These are phyloP conservation scores for Corniculantispora saksenae DNA, from an alignment of 2,329 filamentous ascomycete genomes.

Conservation along the genomic window DNA sequence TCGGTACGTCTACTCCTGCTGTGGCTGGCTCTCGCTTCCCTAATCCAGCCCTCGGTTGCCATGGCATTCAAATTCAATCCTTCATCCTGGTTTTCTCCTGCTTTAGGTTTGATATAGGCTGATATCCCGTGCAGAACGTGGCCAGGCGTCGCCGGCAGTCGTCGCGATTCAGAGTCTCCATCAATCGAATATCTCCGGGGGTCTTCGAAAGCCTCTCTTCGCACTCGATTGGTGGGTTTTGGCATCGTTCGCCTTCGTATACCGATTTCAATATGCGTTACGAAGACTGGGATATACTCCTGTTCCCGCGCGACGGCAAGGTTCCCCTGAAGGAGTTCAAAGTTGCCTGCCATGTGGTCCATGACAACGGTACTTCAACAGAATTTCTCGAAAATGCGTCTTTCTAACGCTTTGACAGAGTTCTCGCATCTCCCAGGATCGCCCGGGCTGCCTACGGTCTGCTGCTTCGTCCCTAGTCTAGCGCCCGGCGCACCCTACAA, in stretches of 20 bases:
- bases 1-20: slow-evolving; percentile 15
- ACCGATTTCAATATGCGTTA: slow-evolving; percentile 66
- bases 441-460: slow-evolving; percentile 63
- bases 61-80: not conserved
- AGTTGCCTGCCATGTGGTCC: slow-evolving; percentile 72
- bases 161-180: not conserved
- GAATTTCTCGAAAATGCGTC: not conserved
- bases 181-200: not conserved
- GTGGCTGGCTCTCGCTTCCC: not conserved
- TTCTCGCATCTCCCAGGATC: slow-evolving; percentile 52
- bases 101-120: not conserved
- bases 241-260: not conserved
- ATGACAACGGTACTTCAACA: slow-evolving; percentile 44
- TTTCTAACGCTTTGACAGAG: slow-evolving; percentile 39
- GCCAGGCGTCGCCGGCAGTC: not conserved
- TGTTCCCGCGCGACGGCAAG: slow-evolving; percentile 69
- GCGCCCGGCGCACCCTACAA: slow-evolving; percentile 60
- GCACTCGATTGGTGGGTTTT: not conserved
- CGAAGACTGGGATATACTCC: slow-evolving; percentile 81
- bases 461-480: slow-evolving; percentile 70
- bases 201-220: not conserved
- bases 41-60: slow-evolving; percentile 1
- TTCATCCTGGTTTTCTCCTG: not conserved
- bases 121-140: not conserved
- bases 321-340: slow-evolving; percentile 81